Percentiles rank a stretch among this genome's conserved stretches.
phyloP scores from a whole-genome alignment of 495 filamentous ascomycete genomes.

The Xylaria sp. region DNA sequence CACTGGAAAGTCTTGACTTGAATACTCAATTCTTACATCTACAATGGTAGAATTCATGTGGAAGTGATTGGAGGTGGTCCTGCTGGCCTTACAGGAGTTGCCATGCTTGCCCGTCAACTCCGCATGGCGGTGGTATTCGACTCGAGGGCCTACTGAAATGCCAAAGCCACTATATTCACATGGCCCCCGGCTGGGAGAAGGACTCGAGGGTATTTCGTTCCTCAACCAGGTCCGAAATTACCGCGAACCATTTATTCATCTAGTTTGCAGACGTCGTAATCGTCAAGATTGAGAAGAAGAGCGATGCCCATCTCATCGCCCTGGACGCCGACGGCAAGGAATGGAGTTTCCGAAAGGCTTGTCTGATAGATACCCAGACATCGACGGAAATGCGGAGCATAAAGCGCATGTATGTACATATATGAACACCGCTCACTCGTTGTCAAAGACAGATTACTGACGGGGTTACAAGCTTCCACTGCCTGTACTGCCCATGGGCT shows the following conservation, averaged over 20 bases:
- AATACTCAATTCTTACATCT: too few species aligned
- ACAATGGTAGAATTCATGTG: constrained; percentile 30
- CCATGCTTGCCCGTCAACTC: constrained; percentile 52
- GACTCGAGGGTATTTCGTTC: constrained; percentile 45
- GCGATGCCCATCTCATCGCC: constrained; percentile 37
- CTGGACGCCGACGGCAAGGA: constrained; percentile 37
- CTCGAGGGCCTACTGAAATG: constrained; percentile 57
- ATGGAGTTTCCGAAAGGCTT: constrained; percentile 47
- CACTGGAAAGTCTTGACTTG: too few species aligned
- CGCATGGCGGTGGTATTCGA: constrained; percentile 57
- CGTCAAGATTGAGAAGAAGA: constrained; percentile 34
- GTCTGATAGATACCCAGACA: constrained; percentile 41
- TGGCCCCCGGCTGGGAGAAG: constrained; percentile 51
- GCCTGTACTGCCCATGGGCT: constrained; percentile 34
- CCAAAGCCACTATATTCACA: constrained; percentile 51
- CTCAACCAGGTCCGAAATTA: constrained; percentile 38
- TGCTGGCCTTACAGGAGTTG: constrained; percentile 56
- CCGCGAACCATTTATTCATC: constrained; percentile 47
- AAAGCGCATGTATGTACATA: constrained; percentile 37
- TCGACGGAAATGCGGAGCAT: constrained; percentile 46
- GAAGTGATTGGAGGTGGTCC: constrained; percentile 64
- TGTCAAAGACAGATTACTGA: constrained; percentile 46
- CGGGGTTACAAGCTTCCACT: constrained; percentile 40
- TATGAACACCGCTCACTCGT: constrained; percentile 48
- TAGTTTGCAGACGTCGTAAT: constrained; percentile 46